phyloP scores from a whole-genome alignment of 73 alveolate genomes.

The Uronychia setigera region DNA sequence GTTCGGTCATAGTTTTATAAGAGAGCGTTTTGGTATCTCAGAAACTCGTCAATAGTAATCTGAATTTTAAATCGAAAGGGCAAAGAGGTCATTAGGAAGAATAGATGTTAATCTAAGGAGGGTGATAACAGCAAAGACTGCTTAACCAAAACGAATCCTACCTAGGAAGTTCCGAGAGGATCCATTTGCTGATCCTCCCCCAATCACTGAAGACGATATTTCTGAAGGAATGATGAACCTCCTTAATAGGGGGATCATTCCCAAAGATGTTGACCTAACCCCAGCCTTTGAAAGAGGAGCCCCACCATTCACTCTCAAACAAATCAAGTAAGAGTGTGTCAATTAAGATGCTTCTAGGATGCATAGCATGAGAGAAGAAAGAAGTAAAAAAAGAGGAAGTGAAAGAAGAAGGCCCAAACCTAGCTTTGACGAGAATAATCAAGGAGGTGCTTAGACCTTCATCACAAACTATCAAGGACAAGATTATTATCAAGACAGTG shows the following conservation, averaged over 20 bases:
- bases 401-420: constrained; percentile 5
- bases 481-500: constrained; percentile 11
- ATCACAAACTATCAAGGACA: constrained; percentile 3
- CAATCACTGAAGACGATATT: constrained; percentile 88
- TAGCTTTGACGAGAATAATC: background rate
- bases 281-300: constrained; percentile 93
- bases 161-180: constrained; percentile 77
- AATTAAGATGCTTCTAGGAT: constrained; percentile 30
- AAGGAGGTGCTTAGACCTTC: background rate
- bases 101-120: background rate
- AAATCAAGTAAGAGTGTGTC: constrained; percentile 27
- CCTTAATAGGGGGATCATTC: constrained; percentile 83
- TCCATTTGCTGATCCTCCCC: constrained; percentile 84
- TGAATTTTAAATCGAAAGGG: background rate
- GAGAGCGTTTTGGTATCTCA: constrained; percentile 48
- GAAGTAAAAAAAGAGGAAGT: constrained; percentile 43
- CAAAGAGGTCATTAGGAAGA: constrained; percentile 6
- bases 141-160: constrained; percentile 60
- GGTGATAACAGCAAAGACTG: constrained; percentile 14
- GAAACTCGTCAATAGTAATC: constrained; percentile 12
- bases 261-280: constrained; percentile 90
- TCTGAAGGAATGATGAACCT: constrained; percentile 88
- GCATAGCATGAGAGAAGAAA: constrained; percentile 28
- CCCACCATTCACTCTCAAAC: constrained; percentile 81
- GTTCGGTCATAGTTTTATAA: constrained; percentile 34